A percentile compares a stretch with the other conserved stretches of the same genome.
phyloP scores from a whole-genome alignment of 345 rosid genomes.

The Passiflora organensis region DNA sequence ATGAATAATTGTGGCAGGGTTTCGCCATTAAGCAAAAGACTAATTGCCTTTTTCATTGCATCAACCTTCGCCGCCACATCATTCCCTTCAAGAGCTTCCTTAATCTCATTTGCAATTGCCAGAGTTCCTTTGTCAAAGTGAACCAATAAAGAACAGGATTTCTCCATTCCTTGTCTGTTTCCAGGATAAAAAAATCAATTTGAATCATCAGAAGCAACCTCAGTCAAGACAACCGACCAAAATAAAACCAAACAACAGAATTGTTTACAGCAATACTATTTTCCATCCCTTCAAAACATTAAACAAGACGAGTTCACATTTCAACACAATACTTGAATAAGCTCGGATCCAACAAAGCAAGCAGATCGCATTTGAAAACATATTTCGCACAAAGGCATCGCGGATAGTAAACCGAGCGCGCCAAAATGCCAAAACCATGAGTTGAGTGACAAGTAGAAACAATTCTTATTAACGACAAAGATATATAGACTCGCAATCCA shows the following conservation, averaged over 20 bases:
- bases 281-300: too few species aligned
- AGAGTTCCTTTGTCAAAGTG: constrained; percentile 84
- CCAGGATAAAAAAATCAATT: constrained; percentile 5
- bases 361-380: too few species aligned
- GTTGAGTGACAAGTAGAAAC: too few species aligned
- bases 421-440: too few species aligned
- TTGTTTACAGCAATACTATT: too few species aligned
- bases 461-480: too few species aligned
- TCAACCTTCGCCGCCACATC: constrained; percentile 62
- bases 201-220: background rate
- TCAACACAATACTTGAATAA: too few species aligned
- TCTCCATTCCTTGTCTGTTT: constrained; percentile 56
- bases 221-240: background rate
- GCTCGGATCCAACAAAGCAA: too few species aligned
- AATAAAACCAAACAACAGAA: background rate
- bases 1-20: constrained; percentile 90
- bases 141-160: constrained; percentile 70
- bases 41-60: constrained; percentile 85
- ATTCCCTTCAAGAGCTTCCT: constrained; percentile 89
- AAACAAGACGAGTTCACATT: too few species aligned
- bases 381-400: too few species aligned
- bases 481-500: too few species aligned
- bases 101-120: constrained; percentile 81
- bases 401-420: too few species aligned
- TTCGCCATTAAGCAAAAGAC: constrained; percentile 89